Percentiles rank a stretch among this genome's conserved stretches.
Conservation (phyloP, 2,329 filamentous ascomycete species). For the Verticillium nonalfalfae region DNA sequence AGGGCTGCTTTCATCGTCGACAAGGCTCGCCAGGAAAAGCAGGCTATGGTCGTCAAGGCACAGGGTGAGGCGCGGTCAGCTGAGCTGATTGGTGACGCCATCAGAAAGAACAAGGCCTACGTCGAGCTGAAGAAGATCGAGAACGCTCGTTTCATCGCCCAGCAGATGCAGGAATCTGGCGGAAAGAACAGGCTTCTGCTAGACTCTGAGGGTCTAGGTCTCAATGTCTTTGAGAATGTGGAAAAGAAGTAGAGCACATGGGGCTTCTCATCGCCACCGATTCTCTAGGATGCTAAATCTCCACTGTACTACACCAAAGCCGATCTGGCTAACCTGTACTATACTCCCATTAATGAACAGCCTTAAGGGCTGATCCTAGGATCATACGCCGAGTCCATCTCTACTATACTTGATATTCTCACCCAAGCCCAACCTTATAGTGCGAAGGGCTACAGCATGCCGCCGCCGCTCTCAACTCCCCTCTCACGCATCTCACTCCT, state of each 20-base stretch:
- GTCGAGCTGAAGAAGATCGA: slow-evolving; percentile 97
- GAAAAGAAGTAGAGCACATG: slow-evolving; percentile 36
- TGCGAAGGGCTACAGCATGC: neutral
- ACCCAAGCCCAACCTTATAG: neutral
- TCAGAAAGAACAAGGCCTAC: slow-evolving; percentile 99
- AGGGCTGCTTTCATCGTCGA: slow-evolving; percentile 96
- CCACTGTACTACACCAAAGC: slow-evolving; percentile 32
- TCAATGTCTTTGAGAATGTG: slow-evolving; percentile 68
- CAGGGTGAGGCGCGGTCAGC: slow-evolving; percentile 98
- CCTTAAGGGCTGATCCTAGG: neutral
- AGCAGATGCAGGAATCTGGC: slow-evolving; percentile 76
- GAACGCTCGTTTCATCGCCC: slow-evolving; percentile 86
- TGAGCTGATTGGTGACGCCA: slow-evolving; percentile 95
- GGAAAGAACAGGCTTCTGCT: slow-evolving; percentile 92
- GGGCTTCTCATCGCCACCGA: neutral
- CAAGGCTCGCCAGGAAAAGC: slow-evolving; percentile 98
- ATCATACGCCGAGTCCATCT: neutral
- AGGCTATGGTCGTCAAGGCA: slow-evolving; percentile 95
- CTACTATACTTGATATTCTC: neutral
- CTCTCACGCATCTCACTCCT: too few relatives aligned
- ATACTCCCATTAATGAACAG: neutral
- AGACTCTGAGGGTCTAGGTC: slow-evolving; percentile 81
- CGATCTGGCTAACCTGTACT: neutral
- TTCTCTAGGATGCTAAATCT: slow-evolving; percentile 25
- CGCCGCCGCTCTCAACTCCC: too few relatives aligned